A percentile compares a stretch with the other conserved stretches of the same genome.
These are phyloP conservation scores for Fagus sylvatica DNA, from an alignment of 306 rosid species.

Conservation along the genomic window DNA sequence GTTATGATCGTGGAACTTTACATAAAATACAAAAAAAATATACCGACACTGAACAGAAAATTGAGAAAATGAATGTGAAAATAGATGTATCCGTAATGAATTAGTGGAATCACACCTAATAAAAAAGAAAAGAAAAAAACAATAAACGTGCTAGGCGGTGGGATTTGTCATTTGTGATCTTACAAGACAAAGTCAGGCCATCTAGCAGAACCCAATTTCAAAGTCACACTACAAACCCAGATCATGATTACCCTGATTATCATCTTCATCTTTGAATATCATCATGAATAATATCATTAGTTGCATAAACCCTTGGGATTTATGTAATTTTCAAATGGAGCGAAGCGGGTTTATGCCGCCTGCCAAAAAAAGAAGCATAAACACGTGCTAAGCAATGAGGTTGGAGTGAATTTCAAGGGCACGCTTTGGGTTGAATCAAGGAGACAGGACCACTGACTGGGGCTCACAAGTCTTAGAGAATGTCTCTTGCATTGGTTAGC, in stretches of 20 bases:
- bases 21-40: no score
- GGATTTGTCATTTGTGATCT: not conserved
- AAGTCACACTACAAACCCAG: constrained; percentile 19
- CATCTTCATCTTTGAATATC: constrained; percentile 36
- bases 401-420: constrained; percentile 79
- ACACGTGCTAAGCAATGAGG: constrained; percentile 81
- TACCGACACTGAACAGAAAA: no score
- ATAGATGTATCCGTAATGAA: no score
- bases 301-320: constrained; percentile 25
- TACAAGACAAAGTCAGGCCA: not conserved
- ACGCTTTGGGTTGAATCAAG: constrained; percentile 92
- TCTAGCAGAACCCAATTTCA: constrained; percentile 12
- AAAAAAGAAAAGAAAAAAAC: not conserved
- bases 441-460: constrained; percentile 81
- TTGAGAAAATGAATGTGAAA: no score
- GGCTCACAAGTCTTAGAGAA: constrained; percentile 67
- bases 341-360: constrained; percentile 16
- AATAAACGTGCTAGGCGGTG: not conserved
- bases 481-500: constrained; percentile 68
- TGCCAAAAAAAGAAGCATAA: constrained; percentile 48
- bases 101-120: no score
- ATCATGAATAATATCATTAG: constrained; percentile 55
- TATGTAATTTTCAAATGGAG: constrained; percentile 22
- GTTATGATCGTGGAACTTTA: no score
- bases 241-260: constrained; percentile 21